Evolutionary conservation across 768 basidiomycete species (phyloP).

Genomic region (Naganishia onofrii): DNA sequence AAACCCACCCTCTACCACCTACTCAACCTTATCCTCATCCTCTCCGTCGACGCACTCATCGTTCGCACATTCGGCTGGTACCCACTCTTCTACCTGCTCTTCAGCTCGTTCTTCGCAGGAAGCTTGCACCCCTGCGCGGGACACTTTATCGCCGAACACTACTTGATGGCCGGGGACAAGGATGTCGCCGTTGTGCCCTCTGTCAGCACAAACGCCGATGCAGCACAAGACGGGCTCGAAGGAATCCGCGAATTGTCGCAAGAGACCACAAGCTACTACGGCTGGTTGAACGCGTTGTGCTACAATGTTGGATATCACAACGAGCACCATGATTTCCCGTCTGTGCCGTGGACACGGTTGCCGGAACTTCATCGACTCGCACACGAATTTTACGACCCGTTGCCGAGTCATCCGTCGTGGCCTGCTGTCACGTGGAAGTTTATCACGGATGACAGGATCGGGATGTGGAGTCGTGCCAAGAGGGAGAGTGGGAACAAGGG

Average conservation of each 20-base stretch:
- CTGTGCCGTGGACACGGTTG: slow-evolving; percentile 89
- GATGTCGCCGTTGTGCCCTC: slow-evolving; percentile 28
- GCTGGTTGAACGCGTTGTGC: slow-evolving; percentile 78
- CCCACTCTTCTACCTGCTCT: slow-evolving; percentile 71
- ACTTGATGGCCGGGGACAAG: slow-evolving; percentile 56
- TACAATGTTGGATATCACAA: slow-evolving; percentile 96
- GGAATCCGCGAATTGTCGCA: slow-evolving; percentile 64
- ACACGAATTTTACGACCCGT: slow-evolving; percentile 83
- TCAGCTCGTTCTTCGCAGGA: slow-evolving; percentile 93
- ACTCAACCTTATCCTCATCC: slow-evolving; percentile 68
- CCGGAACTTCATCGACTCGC: slow-evolving; percentile 77
- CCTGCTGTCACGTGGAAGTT: slow-evolving; percentile 92
- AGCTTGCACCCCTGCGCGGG: slow-evolving; percentile 92
- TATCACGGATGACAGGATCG: slow-evolving; percentile 82
- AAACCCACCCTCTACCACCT: slow-evolving; percentile 78
- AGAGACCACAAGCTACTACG: slow-evolving; percentile 97
- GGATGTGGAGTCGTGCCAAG: slow-evolving; percentile 84
- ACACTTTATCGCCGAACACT: slow-evolving; percentile 97
- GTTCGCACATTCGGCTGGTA: slow-evolving; percentile 54
- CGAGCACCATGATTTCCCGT: slow-evolving; percentile 98
- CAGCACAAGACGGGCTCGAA: slow-evolving; percentile 34
- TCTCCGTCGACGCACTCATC: slow-evolving; percentile 70
- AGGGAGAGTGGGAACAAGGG: slow-evolving; percentile 52
- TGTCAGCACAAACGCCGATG: slow-evolving; percentile 33
- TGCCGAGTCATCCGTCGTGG: slow-evolving; percentile 89